A percentile compares a stretch with the other conserved stretches of the same genome.
These are phyloP conservation scores for Trichoderma citrinoviride DNA, from an alignment of 2,329 filamentous ascomycete species.

Conservation along the genomic window DNA sequence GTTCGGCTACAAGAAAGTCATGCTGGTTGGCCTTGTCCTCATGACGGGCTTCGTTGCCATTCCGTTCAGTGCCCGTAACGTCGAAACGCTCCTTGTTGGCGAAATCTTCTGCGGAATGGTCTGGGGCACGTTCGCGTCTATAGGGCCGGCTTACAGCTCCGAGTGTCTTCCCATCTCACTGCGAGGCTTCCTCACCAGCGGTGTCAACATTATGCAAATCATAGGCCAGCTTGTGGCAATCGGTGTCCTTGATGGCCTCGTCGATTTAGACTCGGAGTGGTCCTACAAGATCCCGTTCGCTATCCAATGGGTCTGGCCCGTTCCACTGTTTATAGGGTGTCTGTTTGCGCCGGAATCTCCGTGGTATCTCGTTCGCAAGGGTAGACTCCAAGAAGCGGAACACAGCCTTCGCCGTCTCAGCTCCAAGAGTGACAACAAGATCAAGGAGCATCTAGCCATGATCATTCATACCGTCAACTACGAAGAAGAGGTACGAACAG, in stretches of 20 bases:
- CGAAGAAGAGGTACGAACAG: slow-evolving; percentile 36
- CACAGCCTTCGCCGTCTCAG: slow-evolving; percentile 8
- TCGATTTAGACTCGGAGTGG: slow-evolving; percentile 39
- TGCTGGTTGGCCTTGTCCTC: slow-evolving; percentile 33
- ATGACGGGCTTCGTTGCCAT: slow-evolving; percentile 46
- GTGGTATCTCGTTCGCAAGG: slow-evolving; percentile 17
- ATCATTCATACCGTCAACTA: slow-evolving; percentile 44
- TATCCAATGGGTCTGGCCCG: slow-evolving; percentile 49
- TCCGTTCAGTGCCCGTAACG: slow-evolving; percentile 43
- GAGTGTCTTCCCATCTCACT: slow-evolving; percentile 41
- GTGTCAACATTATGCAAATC: slow-evolving; percentile 47
- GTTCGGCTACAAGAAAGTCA: slow-evolving; percentile 43
- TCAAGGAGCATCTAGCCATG: slow-evolving; percentile 34
- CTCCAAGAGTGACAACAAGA: slow-evolving; percentile 3
- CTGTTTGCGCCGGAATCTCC: slow-evolving; percentile 43
- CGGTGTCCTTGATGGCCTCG: slow-evolving; percentile 30
- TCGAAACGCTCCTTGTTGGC: slow-evolving; percentile 40
- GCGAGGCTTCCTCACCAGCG: slow-evolving; percentile 44
- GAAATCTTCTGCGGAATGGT: slow-evolving; percentile 48
- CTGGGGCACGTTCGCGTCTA: slow-evolving; percentile 45
- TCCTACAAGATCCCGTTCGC: slow-evolving; percentile 48
- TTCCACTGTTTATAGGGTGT: slow-evolving; percentile 40
- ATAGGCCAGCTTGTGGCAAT: slow-evolving; percentile 46
- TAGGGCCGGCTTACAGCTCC: slow-evolving; percentile 47
- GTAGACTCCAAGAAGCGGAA: neutral